phyloP scores from a whole-genome alignment of 2,329 filamentous ascomycete genomes.

The Monosporascus sp. region DNA sequence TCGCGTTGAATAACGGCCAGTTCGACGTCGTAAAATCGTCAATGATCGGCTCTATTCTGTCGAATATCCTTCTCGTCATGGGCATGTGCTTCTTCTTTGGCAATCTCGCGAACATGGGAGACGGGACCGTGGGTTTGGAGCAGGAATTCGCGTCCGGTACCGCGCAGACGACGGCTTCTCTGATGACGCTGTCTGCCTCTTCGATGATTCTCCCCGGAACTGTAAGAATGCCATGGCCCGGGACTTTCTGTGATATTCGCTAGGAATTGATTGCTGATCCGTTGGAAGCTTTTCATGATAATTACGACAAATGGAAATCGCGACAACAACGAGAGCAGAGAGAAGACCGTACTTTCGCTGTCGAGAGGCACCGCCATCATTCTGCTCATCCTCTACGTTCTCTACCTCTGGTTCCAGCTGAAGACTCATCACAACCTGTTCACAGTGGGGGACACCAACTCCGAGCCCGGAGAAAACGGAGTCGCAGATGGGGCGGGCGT shows the following conservation, averaged over 20 bases:
- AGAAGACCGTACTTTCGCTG: conserved; percentile 61
- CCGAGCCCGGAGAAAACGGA: conserved; percentile 9
- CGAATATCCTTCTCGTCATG: conserved; percentile 84
- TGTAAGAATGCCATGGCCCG: conserved; percentile 30
- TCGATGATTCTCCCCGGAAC: conserved; percentile 76
- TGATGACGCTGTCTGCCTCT: conserved; percentile 71
- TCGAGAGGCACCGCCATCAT: conserved; percentile 75
- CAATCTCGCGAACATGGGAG: conserved; percentile 58
- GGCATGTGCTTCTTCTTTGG: conserved; percentile 77
- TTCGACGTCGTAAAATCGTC: conserved; percentile 96
- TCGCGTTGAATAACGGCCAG: conserved; percentile 78
- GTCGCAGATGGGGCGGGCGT: conserved; percentile 13
- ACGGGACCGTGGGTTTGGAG: conserved; percentile 55
- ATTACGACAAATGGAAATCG: conserved; percentile 36
- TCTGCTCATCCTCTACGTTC: conserved; percentile 66
- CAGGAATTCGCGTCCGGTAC: conserved; percentile 72
- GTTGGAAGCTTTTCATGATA: conserved; percentile 57
- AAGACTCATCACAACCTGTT: conserved; percentile 70
- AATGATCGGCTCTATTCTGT: conserved; percentile 93
- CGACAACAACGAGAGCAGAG: conserved; percentile 31
- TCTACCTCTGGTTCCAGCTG: conserved; percentile 76
- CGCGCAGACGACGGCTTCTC: conserved; percentile 69
- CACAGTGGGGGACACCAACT: conserved; percentile 41
- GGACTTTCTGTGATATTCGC: not conserved
- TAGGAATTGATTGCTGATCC: not conserved